A percentile compares a stretch with the other conserved stretches of the same genome.
phyloP scores from a whole-genome alignment of 2,329 filamentous ascomycete species.

The Trichoderma gracile region DNA sequence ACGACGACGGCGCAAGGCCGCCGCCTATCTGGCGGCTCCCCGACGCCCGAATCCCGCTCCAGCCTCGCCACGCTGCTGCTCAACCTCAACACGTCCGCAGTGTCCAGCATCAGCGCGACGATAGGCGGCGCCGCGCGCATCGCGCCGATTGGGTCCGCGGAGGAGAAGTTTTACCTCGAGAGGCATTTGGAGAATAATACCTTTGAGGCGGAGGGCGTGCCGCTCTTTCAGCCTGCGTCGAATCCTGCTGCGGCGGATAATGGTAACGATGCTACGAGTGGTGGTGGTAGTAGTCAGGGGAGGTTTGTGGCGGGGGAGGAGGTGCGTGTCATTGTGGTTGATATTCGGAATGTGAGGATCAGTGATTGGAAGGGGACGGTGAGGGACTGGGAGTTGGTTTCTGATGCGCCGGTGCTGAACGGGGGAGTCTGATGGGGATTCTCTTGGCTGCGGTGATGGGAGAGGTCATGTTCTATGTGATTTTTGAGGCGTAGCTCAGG shows the following conservation, averaged over 20 bases:
- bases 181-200: slow-evolving; percentile 91
- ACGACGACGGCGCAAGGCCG: slow-evolving; percentile 55
- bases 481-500: not conserved
- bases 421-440: slow-evolving; percentile 37
- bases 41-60: slow-evolving; percentile 64
- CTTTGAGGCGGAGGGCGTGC: slow-evolving; percentile 58
- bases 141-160: slow-evolving; percentile 69
- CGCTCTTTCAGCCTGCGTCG: slow-evolving; percentile 37
- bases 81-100: slow-evolving; percentile 85
- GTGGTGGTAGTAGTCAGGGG: slow-evolving; percentile 55
- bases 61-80: slow-evolving; percentile 80
- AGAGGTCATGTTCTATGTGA: not conserved
- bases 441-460: no score
- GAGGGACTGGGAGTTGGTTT: slow-evolving; percentile 66
- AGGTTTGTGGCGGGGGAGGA: slow-evolving; percentile 79
- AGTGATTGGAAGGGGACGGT: slow-evolving; percentile 96
- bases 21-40: slow-evolving; percentile 61
- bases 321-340: slow-evolving; percentile 83
- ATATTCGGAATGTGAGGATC: slow-evolving; percentile 80
- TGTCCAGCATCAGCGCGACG: slow-evolving; percentile 87
- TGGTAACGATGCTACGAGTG: slow-evolving; percentile 27
- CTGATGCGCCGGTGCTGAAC: slow-evolving; percentile 44
- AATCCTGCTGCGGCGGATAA: slow-evolving; percentile 35
- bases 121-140: slow-evolving; percentile 86
- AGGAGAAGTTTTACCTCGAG: slow-evolving; percentile 81